Conservation (phyloP, 352 stramenopile species). For the Elongisporangium prolatum region DNA sequence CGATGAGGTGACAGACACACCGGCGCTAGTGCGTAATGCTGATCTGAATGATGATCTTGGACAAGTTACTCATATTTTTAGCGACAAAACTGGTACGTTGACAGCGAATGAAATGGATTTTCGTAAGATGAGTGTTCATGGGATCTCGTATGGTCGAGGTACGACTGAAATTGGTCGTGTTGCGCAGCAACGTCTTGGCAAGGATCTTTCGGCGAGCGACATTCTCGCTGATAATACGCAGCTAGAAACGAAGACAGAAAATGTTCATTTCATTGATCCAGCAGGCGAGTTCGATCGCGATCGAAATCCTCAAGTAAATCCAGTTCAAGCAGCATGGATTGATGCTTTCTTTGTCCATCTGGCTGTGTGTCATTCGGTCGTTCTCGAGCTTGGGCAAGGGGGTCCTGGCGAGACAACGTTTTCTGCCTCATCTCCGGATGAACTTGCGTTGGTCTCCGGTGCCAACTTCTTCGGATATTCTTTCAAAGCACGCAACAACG, state of each 20-base stretch:
- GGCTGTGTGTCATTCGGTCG: conserved; percentile 82
- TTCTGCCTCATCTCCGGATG: conserved; percentile 77
- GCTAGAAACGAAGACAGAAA: conserved; percentile 48
- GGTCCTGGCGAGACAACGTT: conserved; percentile 36
- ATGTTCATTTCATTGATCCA: conserved; percentile 81
- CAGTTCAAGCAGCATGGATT: conserved; percentile 65
- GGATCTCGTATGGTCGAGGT: conserved; percentile 72
- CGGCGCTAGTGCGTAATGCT: conserved; percentile 74
- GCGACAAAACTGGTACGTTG: conserved; percentile 82
- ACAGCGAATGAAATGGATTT: conserved; percentile 89
- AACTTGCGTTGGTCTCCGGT: conserved; percentile 75
- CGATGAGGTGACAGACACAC: conserved; percentile 72
- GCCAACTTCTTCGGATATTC: conserved; percentile 80
- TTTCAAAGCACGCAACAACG: conserved; percentile 65
- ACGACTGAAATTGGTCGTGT: conserved; percentile 84
- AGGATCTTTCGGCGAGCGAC: conserved; percentile 73
- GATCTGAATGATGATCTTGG: conserved; percentile 85
- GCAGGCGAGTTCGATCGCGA: conserved; percentile 57
- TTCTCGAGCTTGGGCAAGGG: conserved; percentile 42
- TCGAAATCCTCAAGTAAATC: conserved; percentile 30
- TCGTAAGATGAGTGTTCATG: conserved; percentile 84
- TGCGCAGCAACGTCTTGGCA: conserved; percentile 59
- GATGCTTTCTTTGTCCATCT: conserved; percentile 78
- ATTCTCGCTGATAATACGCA: conserved; percentile 62
- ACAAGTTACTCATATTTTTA: conserved; percentile 88